A percentile compares a stretch with the other conserved stretches of the same genome.
These are phyloP conservation scores for Thraustotheca clavata DNA, from an alignment of 352 stramenopile species.

Conservation along the genomic window DNA sequence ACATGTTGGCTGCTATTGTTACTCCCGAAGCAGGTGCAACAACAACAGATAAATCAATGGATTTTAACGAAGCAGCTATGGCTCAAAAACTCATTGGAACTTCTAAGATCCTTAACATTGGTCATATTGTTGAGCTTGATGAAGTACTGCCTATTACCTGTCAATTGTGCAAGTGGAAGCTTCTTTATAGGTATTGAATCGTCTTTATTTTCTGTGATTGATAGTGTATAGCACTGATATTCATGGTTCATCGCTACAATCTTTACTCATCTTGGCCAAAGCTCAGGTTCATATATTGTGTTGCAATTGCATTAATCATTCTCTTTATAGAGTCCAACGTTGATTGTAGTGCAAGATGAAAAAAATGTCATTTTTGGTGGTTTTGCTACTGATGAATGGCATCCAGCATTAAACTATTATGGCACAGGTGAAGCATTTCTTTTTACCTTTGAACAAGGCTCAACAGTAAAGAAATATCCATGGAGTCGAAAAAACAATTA, in stretches of 20 bases:
- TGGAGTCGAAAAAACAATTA: constrained; percentile 88
- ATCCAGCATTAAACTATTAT: constrained; percentile 77
- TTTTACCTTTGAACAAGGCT: constrained; percentile 68
- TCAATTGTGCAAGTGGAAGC: constrained; percentile 72
- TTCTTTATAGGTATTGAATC: constrained; percentile 45
- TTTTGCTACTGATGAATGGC: constrained; percentile 73
- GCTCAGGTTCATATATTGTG: constrained; percentile 27
- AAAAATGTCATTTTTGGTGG: constrained; percentile 73
- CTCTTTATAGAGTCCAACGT: constrained; percentile 35
- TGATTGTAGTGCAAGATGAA: constrained; percentile 76
- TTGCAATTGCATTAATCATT: background rate
- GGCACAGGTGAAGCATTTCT: constrained; percentile 83
- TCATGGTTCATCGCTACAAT: constrained; percentile 71
- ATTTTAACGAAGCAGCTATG: constrained; percentile 8
- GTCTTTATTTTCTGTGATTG: background rate
- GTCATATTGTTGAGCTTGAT: constrained; percentile 66
- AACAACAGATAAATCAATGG: constrained; percentile 23
- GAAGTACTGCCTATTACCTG: constrained; percentile 62
- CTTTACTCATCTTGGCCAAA: constrained; percentile 53
- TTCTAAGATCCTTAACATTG: constrained; percentile 60
- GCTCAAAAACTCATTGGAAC: constrained; percentile 50
- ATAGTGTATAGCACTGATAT: constrained; percentile 33
- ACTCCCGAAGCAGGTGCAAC: background rate
- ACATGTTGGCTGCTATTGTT: constrained; percentile 27
- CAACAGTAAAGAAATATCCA: constrained; percentile 62